phyloP scores from a whole-genome alignment of 2,329 filamentous ascomycete genomes.

The Fusarium sp. region DNA sequence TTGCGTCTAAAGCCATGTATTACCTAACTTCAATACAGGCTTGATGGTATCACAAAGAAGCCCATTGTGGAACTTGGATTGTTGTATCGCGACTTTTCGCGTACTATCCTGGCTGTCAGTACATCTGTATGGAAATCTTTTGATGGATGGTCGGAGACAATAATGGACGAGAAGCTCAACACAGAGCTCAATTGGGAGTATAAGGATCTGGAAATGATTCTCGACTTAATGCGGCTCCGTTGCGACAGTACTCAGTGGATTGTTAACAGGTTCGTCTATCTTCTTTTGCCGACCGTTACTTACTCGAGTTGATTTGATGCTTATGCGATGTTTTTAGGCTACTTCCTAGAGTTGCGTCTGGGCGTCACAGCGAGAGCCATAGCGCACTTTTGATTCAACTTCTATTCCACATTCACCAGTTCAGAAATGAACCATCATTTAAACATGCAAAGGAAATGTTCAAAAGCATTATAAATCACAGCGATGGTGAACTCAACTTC shows the following conservation, averaged over 20 bases:
- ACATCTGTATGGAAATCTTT: neutral
- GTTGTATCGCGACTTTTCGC: neutral
- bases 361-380: neutral
- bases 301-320: neutral
- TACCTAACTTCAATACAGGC: neutral
- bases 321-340: neutral
- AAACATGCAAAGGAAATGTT: neutral
- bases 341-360: conserved; percentile 3
- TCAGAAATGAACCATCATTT: neutral
- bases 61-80: neutral
- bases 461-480: conserved; percentile 1
- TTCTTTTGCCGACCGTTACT: neutral
- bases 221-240: neutral
- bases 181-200: neutral
- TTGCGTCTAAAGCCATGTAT: neutral
- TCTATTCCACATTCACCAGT: neutral
- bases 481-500: conserved; percentile 1
- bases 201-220: neutral
- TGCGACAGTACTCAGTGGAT: neutral
- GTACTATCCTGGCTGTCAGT: neutral
- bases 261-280: conserved; percentile 1
- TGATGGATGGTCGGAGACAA: neutral
- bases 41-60: neutral
- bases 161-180: neutral
- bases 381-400: conserved; percentile 1